Percentiles rank a stretch among this genome's conserved stretches.
Conservation (phyloP, 805 yeast species). For the Pichia membranifaciens region DNA sequence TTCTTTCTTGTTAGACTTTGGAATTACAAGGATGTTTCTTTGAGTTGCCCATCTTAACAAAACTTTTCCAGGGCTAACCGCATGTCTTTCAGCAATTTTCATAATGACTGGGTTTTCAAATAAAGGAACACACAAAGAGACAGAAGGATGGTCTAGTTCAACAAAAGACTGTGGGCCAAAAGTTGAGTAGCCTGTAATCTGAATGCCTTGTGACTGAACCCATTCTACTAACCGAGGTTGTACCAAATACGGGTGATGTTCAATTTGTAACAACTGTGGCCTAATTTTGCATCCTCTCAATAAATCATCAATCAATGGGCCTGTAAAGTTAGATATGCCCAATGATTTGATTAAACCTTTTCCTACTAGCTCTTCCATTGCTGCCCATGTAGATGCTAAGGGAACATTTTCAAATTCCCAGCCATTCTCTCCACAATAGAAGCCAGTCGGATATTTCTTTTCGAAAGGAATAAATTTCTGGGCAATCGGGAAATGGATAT, state of each 20-base stretch:
- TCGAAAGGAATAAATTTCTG: conserved; percentile 76
- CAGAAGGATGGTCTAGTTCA: conserved; percentile 54
- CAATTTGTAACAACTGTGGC: conserved; percentile 81
- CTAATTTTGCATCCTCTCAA: conserved; percentile 61
- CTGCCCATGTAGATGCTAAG: conserved; percentile 67
- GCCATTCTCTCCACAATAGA: conserved; percentile 53
- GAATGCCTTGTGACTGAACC: conserved; percentile 52
- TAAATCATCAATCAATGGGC: conserved; percentile 62
- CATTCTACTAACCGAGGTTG: conserved; percentile 60
- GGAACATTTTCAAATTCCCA: conserved; percentile 61
- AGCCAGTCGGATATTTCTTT: conserved; percentile 72
- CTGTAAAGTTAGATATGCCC: conserved; percentile 78
- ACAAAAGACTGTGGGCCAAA: conserved; percentile 81
- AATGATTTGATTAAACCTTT: conserved; percentile 57
- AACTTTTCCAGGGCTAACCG: conserved; percentile 59
- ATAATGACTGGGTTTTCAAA: conserved; percentile 51
- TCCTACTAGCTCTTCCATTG: conserved; percentile 61
- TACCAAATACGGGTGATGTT: conserved; percentile 87
- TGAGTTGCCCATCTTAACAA: conserved; percentile 83
- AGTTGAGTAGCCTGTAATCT: conserved; percentile 74
- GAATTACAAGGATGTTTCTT: conserved; percentile 69
- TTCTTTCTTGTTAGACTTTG: conserved; percentile 69
- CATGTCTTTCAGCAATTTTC: conserved; percentile 49
- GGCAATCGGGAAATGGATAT: conserved; percentile 89
- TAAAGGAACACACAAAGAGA: conserved; percentile 46